phyloP scores from a whole-genome alignment of 129 eudicot genomes.

The Ambrosia trifida region DNA sequence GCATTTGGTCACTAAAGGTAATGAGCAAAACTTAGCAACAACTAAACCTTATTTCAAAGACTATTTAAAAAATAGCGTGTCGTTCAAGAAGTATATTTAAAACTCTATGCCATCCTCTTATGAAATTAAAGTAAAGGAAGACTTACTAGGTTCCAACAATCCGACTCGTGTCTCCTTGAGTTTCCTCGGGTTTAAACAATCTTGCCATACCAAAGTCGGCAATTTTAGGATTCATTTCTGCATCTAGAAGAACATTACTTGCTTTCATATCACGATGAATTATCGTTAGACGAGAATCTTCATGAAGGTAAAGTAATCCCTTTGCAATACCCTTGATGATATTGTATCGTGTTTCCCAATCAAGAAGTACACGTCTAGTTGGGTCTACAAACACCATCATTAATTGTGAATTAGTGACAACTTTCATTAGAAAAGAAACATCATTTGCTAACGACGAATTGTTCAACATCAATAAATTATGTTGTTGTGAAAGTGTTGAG shows the following conservation, averaged over 20 bases:
- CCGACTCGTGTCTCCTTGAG: conserved; percentile 3
- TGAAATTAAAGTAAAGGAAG: background rate
- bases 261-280: conserved; percentile 14
- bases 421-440: background rate
- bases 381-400: background rate
- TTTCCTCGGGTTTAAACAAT: conserved; percentile 4
- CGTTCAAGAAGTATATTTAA: background rate
- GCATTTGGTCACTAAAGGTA: background rate
- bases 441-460: background rate
- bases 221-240: conserved; percentile 16
- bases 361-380: background rate
- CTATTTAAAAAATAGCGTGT: background rate
- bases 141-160: conserved; percentile 11
- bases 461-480: background rate
- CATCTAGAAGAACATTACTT: conserved; percentile 9
- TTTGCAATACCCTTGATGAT: conserved; percentile 2
- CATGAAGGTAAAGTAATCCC: conserved; percentile 6
- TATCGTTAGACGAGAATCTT: background rate
- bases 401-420: background rate
- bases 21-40: background rate
- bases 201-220: conserved; percentile 17
- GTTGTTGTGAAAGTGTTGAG: background rate
- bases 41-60: background rate
- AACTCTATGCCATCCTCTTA: background rate
- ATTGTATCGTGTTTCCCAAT: conserved; percentile 3